A percentile compares a stretch with the other conserved stretches of the same genome.
Conservation (phyloP, 441 rosid genomes). For the Sinapis alba region DNA sequence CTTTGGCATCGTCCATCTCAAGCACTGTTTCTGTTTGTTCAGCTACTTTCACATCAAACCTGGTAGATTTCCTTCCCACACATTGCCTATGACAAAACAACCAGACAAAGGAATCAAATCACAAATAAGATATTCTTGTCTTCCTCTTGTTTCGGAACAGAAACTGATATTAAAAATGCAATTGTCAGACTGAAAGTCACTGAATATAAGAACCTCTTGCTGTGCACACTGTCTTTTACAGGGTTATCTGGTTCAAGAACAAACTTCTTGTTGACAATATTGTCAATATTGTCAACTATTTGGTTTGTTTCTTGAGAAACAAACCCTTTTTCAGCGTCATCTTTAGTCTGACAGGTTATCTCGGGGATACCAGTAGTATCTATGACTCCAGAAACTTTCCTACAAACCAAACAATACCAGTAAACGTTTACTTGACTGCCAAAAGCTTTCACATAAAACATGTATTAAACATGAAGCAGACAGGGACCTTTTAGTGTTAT, state of each 20-base stretch:
- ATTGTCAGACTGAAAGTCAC: not conserved
- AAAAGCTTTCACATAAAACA: slow-evolving; percentile 16
- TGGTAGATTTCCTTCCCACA: slow-evolving; percentile 24
- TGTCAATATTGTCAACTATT: slow-evolving; percentile 8
- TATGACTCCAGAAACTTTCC: slow-evolving; percentile 28
- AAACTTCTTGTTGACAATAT: slow-evolving; percentile 17
- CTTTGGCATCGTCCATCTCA: slow-evolving; percentile 25
- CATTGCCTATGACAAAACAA: slow-evolving; percentile 29
- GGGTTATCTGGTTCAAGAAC: slow-evolving; percentile 23
- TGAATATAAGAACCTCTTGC: slow-evolving; percentile 36
- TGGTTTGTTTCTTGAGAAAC: slow-evolving; percentile 19
- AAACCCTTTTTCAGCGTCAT: slow-evolving; percentile 1
- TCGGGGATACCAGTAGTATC: slow-evolving; percentile 17
- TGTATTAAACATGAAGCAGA: slow-evolving; percentile 8
- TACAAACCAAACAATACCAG: slow-evolving; percentile 11
- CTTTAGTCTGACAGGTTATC: slow-evolving; percentile 19
- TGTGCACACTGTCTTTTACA: slow-evolving; percentile 9
- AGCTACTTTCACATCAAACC: slow-evolving; percentile 22
- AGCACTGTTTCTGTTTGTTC: slow-evolving; percentile 17
- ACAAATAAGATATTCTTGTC: not conserved
- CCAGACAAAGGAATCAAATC: not conserved
- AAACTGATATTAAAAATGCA: not conserved
- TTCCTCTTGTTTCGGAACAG: not conserved
- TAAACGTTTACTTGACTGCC: slow-evolving; percentile 7
- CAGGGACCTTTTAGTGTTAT: slow-evolving; percentile 25